These are phyloP conservation scores for Litsea cubeba DNA, from an alignment of 164 flowering plant species.

Conservation along the genomic window DNA sequence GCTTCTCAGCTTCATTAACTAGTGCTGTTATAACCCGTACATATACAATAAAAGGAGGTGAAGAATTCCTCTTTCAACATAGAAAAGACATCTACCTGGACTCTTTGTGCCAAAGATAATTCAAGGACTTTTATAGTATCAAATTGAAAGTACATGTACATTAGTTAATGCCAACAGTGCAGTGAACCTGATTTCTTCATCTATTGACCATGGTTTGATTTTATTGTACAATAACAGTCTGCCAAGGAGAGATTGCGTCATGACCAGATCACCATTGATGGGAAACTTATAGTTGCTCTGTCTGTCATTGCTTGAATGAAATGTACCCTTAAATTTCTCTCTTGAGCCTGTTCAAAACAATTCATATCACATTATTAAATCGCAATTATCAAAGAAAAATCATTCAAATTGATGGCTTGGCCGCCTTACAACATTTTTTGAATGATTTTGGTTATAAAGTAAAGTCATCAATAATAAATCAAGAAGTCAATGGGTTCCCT, in stretches of 20 bases:
- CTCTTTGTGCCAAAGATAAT: no score
- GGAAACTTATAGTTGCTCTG: neutral
- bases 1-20: no score
- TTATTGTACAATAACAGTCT: neutral
- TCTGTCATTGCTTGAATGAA: slow-evolving; percentile 29
- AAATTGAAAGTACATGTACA: no score
- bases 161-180: no score
- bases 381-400: no score
- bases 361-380: neutral
- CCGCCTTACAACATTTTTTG: neutral
- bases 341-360: slow-evolving; percentile 37
- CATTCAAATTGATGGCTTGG: neutral
- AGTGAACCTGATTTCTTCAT: no score
- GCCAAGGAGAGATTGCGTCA: neutral
- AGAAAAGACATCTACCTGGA: no score
- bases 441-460: neutral
- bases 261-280: neutral
- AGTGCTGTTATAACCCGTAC: no score
- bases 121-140: no score
- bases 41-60: no score
- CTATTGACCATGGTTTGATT: neutral
- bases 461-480: neutral
- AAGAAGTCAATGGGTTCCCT: neutral
- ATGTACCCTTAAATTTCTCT: slow-evolving; percentile 34
- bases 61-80: no score